Conservation (phyloP, 164 flowering plant genomes). For the Cinnamomum chago region DNA sequence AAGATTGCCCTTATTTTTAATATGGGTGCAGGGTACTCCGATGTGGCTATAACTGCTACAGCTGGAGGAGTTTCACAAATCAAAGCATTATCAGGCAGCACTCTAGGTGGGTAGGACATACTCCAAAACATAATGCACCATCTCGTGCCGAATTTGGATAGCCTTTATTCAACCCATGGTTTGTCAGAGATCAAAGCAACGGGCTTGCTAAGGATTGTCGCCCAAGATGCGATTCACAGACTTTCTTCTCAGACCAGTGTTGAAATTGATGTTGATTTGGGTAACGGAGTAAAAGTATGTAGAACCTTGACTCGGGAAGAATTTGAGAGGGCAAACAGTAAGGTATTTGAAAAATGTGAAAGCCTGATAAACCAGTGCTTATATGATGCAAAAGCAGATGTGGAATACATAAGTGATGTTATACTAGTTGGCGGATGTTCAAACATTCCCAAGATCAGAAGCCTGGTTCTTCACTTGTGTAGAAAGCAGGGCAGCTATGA, state of each 20-base stretch:
- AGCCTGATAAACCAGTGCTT: slow-evolving; percentile 53
- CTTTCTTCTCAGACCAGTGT: slow-evolving; percentile 55
- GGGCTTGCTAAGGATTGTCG: slow-evolving; percentile 68
- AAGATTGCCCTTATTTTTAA: slow-evolving; percentile 76
- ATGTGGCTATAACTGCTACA: slow-evolving; percentile 77
- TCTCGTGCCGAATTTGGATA: slow-evolving; percentile 53
- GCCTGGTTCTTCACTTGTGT: slow-evolving; percentile 45
- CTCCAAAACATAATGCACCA: slow-evolving; percentile 70
- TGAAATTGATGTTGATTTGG: slow-evolving; percentile 59
- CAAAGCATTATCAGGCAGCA: slow-evolving; percentile 61
- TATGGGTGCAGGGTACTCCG: slow-evolving; percentile 88
- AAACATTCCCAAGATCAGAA: slow-evolving; percentile 60
- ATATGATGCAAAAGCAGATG: slow-evolving; percentile 58
- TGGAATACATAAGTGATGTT: slow-evolving; percentile 61
- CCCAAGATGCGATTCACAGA: slow-evolving; percentile 77
- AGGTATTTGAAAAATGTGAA: slow-evolving; percentile 62
- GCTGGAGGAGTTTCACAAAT: slow-evolving; percentile 95
- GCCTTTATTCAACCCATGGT: slow-evolving; percentile 45
- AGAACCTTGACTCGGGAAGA: slow-evolving; percentile 44
- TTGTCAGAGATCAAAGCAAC: slow-evolving; percentile 50
- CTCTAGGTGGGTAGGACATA: slow-evolving; percentile 82
- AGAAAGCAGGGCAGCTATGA: slow-evolving; percentile 37
- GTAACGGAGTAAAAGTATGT: slow-evolving; percentile 46
- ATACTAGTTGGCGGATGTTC: slow-evolving; percentile 93
- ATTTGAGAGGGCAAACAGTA: slow-evolving; percentile 58